These are phyloP conservation scores for Clonostachys rhizophaga DNA, from an alignment of 2,329 filamentous ascomycete genomes.

Conservation along the genomic window DNA sequence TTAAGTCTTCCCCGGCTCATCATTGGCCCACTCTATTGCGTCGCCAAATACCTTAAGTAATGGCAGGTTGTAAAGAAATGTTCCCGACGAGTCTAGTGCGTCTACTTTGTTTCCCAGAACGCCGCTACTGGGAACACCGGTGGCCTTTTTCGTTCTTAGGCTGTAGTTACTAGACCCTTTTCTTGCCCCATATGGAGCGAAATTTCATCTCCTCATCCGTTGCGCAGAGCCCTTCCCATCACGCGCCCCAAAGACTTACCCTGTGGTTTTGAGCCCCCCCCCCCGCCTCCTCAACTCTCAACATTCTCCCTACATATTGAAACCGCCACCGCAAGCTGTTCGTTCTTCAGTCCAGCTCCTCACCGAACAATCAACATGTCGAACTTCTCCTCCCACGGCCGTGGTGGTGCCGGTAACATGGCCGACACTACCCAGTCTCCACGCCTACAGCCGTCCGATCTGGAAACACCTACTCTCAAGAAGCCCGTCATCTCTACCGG, in stretches of 20 bases:
- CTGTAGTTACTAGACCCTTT: no score
- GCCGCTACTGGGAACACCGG: no score
- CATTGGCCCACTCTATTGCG: no score
- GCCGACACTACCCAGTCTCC: slow-evolving; percentile 46
- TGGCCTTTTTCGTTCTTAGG: no score
- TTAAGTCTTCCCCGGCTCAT: no score
- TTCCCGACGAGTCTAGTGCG: no score
- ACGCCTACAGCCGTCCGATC: slow-evolving; percentile 54
- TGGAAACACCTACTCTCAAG: slow-evolving; percentile 81
- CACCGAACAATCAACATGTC: background rate
- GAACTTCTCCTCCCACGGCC: slow-evolving; percentile 57
- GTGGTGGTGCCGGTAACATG: slow-evolving; percentile 77
- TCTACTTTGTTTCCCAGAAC: no score
- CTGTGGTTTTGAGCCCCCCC: background rate
- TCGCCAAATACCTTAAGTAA: no score
- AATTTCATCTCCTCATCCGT: background rate
- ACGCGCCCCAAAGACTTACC: background rate
- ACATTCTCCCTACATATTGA: background rate
- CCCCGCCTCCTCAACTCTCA: background rate
- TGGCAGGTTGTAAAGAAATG: no score
- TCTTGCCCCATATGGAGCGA: no score
- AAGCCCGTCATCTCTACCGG: slow-evolving; percentile 82
- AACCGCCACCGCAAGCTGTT: no score
- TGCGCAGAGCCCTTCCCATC: background rate
- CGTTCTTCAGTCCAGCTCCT: no score